Evolutionary conservation across 1,139 yeast species (phyloP).

Genomic region (Pneumocystis wakefieldiae): DNA sequence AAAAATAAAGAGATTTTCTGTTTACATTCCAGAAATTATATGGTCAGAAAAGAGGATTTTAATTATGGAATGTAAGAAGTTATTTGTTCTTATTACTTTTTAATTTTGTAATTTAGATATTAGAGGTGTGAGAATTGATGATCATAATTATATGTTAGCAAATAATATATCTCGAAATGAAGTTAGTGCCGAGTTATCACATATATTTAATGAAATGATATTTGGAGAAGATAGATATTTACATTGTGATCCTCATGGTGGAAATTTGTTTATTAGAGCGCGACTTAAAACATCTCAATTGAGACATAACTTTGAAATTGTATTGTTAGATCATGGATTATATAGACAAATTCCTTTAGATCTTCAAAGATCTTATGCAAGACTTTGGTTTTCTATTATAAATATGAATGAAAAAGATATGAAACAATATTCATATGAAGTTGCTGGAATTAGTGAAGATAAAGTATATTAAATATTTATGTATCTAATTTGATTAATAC

Average conservation of each 20-base stretch:
- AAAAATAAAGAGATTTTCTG: conserved; percentile 49
- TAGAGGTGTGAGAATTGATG: conserved; percentile 70
- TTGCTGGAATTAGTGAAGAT: conserved; percentile 62
- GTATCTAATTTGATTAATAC: background rate
- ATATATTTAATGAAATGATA: conserved; percentile 86
- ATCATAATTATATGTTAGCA: conserved; percentile 45
- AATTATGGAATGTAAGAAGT: conserved; percentile 56
- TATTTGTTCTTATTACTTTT: background rate
- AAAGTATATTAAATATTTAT: background rate
- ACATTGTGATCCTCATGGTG: conserved; percentile 98
- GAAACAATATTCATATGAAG: conserved; percentile 55
- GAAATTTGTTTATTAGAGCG: conserved; percentile 31
- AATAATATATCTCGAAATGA: conserved; percentile 58
- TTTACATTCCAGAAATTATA: conserved; percentile 59
- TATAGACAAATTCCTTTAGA: conserved; percentile 70
- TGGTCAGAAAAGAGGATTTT: conserved; percentile 56
- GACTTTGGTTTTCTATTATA: conserved; percentile 79
- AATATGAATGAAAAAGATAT: conserved; percentile 52
- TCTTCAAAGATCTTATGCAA: conserved; percentile 70
- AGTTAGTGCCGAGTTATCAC: conserved; percentile 74
- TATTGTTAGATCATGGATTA: conserved; percentile 87
- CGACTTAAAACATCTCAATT: conserved; percentile 19
- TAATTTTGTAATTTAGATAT: conserved; percentile 21
- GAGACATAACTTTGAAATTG: conserved; percentile 74
- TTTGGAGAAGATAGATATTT: conserved; percentile 82